Percentiles rank a stretch among this genome's conserved stretches.
Conservation (phyloP, 2,329 filamentous ascomycete species). For the Keithomyces neogunnii region DNA sequence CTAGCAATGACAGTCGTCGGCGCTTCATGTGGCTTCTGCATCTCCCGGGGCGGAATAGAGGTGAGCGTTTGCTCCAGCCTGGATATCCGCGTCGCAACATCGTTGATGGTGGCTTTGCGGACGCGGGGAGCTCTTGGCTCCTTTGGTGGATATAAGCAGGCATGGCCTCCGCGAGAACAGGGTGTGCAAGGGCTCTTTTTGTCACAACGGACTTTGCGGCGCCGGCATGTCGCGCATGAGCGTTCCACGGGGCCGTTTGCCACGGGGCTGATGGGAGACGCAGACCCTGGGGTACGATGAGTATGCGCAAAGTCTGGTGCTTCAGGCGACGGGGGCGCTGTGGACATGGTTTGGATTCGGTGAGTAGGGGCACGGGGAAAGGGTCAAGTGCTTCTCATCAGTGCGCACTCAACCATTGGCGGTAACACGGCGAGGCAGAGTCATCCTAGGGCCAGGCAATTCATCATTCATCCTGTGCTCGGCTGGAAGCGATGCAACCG, state of each 20-base stretch:
- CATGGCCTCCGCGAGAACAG: constrained; percentile 41
- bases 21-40: neutral
- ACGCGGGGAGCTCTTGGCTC: constrained; percentile 16
- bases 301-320: neutral
- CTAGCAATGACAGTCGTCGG: neutral
- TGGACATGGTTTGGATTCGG: neutral
- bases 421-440: too few species aligned
- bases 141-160: constrained; percentile 21
- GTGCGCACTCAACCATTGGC: too few species aligned
- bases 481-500: neutral
- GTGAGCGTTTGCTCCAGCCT: constrained; percentile 21
- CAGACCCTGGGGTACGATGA: neutral
- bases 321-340: constrained; percentile 1
- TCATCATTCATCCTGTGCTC: too few species aligned
- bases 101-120: constrained; percentile 21
- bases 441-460: too few species aligned
- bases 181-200: constrained; percentile 63
- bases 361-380: too few species aligned
- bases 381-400: too few species aligned
- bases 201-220: constrained; percentile 63
- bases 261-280: neutral
- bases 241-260: constrained; percentile 9
- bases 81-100: constrained; percentile 27
- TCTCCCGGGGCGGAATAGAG: neutral
- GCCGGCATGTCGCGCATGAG: constrained; percentile 33